Evolutionary conservation across 2,329 filamentous ascomycete species (phyloP), one percentile per base, ranked within the genome.

Genomic region (Epichloe amarillans): DNA sequence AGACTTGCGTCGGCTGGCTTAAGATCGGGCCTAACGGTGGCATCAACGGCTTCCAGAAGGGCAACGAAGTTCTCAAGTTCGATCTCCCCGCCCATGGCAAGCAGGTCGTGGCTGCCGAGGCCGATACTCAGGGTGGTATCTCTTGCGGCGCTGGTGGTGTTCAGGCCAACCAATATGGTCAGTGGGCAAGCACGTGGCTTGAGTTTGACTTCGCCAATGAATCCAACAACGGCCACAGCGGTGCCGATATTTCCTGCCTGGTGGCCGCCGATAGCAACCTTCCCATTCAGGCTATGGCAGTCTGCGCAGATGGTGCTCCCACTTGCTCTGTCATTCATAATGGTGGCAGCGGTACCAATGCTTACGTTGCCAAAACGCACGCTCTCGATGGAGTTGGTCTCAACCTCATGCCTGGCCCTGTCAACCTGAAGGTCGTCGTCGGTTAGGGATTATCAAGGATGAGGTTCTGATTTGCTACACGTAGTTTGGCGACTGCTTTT

Each of bases 181-280:
- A 72, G 59, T 71, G 64, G 52, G 66, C 67, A 47, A 63, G 64
- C 54, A 68, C 69, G 51, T 78, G 75, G 74, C 56, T 68, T 61
- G 75, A 78, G 67, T 72, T 69, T 49, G 75, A 77, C 64, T 69
- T 71, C 45, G 70, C 55, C 53, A 72, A 69, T 65, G 37, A 54
- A 0, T 62, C 62, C 63, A 78, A 78, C 69, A 50, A 57, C n/a
- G 64, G 60, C 50, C 75, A 70, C 70, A 75, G 71, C 3, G 75
- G 75, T 40, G 72, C 69, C 52, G 75, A 78, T 51, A 73, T 70
- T 54, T 76, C 73, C 4, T 69, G 68, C 52, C 67, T 78, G 10
- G 71, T 75, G 41, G 64, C 73, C 33, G 64, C 68, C 57, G 53
- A 58, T 30, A 54, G 57, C 49, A 53, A 55, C 51, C 56, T 64